These are phyloP conservation scores for Phytopythium ostracodes DNA, from an alignment of 352 stramenopile species.

Conservation along the genomic window DNA sequence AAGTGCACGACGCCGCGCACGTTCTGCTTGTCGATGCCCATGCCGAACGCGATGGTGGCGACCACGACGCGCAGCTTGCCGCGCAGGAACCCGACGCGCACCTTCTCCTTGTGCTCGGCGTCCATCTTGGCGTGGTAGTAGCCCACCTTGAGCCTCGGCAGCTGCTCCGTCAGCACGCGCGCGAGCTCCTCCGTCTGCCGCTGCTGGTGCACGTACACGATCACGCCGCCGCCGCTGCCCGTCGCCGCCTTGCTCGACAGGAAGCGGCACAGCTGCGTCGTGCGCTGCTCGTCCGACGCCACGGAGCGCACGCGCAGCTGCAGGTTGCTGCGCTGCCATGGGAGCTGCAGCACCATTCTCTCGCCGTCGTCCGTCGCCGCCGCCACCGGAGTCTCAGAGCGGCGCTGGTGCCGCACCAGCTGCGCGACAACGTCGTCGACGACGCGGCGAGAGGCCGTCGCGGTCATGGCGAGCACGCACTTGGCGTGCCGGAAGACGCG, in stretches of 20 bases:
- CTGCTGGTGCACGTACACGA: conserved; percentile 86
- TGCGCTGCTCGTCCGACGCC: conserved; percentile 53
- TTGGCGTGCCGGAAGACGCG: conserved; percentile 53
- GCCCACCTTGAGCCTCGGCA: conserved; percentile 48
- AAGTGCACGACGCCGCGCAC: conserved; percentile 98
- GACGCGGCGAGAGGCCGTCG: conserved; percentile 83
- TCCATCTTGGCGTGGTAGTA: conserved; percentile 95
- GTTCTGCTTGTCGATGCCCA: conserved; percentile 99
- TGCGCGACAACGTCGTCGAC: conserved; percentile 68
- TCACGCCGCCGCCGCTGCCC: conserved; percentile 36
- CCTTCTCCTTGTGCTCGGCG: conserved; percentile 67
- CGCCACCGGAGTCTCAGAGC: neutral
- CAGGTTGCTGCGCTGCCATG: conserved; percentile 73
- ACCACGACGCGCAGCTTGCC: conserved; percentile 90
- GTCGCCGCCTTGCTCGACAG: conserved; percentile 23
- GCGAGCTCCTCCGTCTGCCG: conserved; percentile 70
- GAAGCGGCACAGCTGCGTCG: conserved; percentile 17
- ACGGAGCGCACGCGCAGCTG: conserved; percentile 49
- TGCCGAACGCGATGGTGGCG: conserved; percentile 97
- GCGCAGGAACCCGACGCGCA: conserved; percentile 82
- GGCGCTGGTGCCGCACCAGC: conserved; percentile 29
- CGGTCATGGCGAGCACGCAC: conserved; percentile 90
- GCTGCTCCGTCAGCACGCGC: conserved; percentile 51
- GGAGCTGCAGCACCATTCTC: conserved; percentile 59
- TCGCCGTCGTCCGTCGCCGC: conserved; percentile 14